Evolutionary conservation across 352 stramenopile genomes (phyloP), one percentile per base, ranked within the genome.

Genomic region (Phytopythium delawarense): DNA sequence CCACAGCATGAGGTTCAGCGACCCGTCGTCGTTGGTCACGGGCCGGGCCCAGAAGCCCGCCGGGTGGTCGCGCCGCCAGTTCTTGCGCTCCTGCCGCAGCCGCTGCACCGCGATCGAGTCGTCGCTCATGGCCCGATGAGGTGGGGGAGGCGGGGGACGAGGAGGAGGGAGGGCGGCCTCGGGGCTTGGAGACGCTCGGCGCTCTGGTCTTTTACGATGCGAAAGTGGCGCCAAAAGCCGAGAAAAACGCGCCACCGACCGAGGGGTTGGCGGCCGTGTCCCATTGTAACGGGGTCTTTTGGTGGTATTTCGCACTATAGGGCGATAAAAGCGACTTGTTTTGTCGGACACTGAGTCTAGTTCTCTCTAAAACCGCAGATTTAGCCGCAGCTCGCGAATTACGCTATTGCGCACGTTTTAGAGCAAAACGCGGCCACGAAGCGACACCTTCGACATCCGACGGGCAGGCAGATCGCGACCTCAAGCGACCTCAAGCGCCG

Each of bases 1-100:
- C 97, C 97, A 99, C 64, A 81, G 69, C 94, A 99, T 98, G 62
- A 99, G 88, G 77, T 99, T 97, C 8, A 95, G 92, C 44, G 94
- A 98, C 54, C 96, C 96, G 67, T 99, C 97, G 8, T 94, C 89
- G 59, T 84, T 96, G 40, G 85, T 74, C 13, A 89, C 72, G 7
- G 97, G 97, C 7, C 94, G 87, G n/a, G 97, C 97, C 81, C 97
- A 98, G 78, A 99, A 99, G 20, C 96, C 97, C 64, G 88, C 94
- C 23, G 95, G 95, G 81, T 98, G 95, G 76, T 98, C 94, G 56
- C 89, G 76, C 52, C 94, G 83, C 96, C 92, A 98, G 66, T 96
- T 94, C 85, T 97, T 98, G 66, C 92, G 87, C 74, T 98, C 92
- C 75, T 98, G 86, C 48, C 84, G 78, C 59, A 98, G 81, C n/a